phyloP scores from a whole-genome alignment of 257 asterid genomes.

The Avicennia marina region DNA sequence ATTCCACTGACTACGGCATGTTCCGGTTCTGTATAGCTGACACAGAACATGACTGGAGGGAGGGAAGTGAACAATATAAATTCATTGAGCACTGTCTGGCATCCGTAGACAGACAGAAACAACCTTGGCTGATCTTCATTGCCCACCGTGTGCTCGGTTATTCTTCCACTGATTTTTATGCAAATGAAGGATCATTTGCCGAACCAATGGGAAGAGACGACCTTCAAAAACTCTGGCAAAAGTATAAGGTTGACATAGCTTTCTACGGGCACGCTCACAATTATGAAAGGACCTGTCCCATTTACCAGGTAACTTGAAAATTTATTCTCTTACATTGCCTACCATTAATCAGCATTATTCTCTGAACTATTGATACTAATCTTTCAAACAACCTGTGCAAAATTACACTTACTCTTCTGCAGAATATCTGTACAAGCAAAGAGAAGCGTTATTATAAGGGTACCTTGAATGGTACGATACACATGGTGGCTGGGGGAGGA shows the following conservation, averaged over 20 bases:
- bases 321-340: no score
- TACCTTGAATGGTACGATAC: conserved; percentile 79
- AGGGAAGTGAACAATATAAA: conserved; percentile 69
- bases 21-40: conserved; percentile 86
- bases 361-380: no score
- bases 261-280: conserved; percentile 70
- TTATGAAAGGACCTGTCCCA: conserved; percentile 77
- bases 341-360: no score
- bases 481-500: conserved; percentile 93
- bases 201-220: conserved; percentile 91
- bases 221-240: conserved; percentile 91
- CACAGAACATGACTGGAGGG: conserved; percentile 89
- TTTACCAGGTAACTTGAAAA: conserved; percentile 52
- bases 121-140: conserved; percentile 80
- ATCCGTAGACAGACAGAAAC: conserved; percentile 69
- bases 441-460: conserved; percentile 63
- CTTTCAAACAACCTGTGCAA: background rate
- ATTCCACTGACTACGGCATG: conserved; percentile 84
- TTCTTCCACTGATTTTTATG: conserved; percentile 54
- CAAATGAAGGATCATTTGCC: conserved; percentile 56
- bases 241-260: conserved; percentile 78
- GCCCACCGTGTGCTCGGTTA: conserved; percentile 87
- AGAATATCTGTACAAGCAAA: conserved; percentile 66
- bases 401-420: conserved; percentile 5
- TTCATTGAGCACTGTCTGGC: conserved; percentile 80